Conservation (phyloP, 805 yeast species). For the Kazachstania kunashirensis region DNA sequence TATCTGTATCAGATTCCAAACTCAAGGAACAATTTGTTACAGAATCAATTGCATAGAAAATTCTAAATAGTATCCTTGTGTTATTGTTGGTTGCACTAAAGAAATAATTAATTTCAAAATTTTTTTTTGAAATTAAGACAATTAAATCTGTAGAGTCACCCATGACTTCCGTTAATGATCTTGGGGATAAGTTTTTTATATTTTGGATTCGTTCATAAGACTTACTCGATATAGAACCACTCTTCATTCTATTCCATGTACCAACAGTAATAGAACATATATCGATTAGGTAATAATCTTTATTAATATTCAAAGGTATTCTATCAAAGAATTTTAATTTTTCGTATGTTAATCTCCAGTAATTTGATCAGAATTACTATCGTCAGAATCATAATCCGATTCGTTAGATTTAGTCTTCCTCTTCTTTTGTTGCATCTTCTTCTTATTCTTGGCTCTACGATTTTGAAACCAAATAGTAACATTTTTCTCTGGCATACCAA, state of each 20-base stretch:
- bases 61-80: slow-evolving; percentile 59
- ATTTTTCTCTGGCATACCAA: slow-evolving; percentile 79
- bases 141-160: slow-evolving; percentile 54
- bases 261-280: slow-evolving; percentile 64
- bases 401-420: neutral
- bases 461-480: slow-evolving; percentile 93
- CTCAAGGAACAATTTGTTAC: slow-evolving; percentile 49
- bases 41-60: slow-evolving; percentile 58
- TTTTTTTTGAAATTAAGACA: slow-evolving; percentile 60
- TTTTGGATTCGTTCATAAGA: slow-evolving; percentile 34
- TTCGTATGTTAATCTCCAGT: neutral
- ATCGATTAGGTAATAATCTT: slow-evolving; percentile 59
- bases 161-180: slow-evolving; percentile 54
- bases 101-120: slow-evolving; percentile 66
- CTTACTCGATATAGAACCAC: slow-evolving; percentile 41
- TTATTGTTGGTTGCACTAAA: slow-evolving; percentile 64
- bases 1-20: slow-evolving; percentile 34
- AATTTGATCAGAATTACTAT: neutral
- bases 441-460: slow-evolving; percentile 68
- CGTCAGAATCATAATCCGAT: slow-evolving; percentile 3
- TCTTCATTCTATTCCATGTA: slow-evolving; percentile 67
- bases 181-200: slow-evolving; percentile 57
- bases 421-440: slow-evolving; percentile 20
- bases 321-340: slow-evolving; percentile 26
- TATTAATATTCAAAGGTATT: slow-evolving; percentile 49